Percentiles rank a stretch among this genome's conserved stretches.
phyloP scores from a whole-genome alignment of 2,329 filamentous ascomycete species.

The Penicillium sp. region DNA sequence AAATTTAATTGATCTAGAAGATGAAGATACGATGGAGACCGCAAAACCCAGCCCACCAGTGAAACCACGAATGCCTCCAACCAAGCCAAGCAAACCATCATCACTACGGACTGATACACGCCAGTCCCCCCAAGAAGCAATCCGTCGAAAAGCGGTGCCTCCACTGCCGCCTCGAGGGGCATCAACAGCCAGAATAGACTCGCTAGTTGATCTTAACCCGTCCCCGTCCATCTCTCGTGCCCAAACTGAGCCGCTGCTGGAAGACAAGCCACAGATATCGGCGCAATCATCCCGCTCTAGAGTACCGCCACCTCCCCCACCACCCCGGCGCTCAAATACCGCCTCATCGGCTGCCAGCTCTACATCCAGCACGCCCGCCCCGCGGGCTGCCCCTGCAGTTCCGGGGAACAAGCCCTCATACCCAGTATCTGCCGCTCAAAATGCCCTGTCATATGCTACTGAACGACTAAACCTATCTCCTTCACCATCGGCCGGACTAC shows the following conservation, averaged over 20 bases:
- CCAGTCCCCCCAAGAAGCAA: not conserved
- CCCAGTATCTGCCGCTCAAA: constrained; percentile 26
- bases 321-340: constrained; percentile 34
- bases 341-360: constrained; percentile 21
- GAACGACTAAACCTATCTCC: constrained; percentile 27
- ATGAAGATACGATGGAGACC: constrained; percentile 26
- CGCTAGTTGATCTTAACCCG: constrained; percentile 16
- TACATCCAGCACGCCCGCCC: constrained; percentile 15
- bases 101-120: constrained; percentile 33
- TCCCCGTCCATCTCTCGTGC: constrained; percentile 27
- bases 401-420: constrained; percentile 26
- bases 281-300: constrained; percentile 20
- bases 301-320: constrained; percentile 31
- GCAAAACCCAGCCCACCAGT: constrained; percentile 17
- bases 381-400: constrained; percentile 15
- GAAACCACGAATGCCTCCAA: constrained; percentile 34
- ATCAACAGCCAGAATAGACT: constrained; percentile 20
- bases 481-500: constrained; percentile 17
- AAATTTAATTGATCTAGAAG: constrained; percentile 43
- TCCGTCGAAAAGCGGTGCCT: constrained; percentile 37
- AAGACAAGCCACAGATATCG: constrained; percentile 2
- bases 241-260: constrained; percentile 21
- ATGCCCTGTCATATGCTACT: constrained; percentile 34
- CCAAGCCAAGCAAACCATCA: constrained; percentile 47
- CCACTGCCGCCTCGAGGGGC: constrained; percentile 40